Evolutionary conservation across 345 rosid genomes (phyloP).

Genomic region (Alliaria petiolata): DNA sequence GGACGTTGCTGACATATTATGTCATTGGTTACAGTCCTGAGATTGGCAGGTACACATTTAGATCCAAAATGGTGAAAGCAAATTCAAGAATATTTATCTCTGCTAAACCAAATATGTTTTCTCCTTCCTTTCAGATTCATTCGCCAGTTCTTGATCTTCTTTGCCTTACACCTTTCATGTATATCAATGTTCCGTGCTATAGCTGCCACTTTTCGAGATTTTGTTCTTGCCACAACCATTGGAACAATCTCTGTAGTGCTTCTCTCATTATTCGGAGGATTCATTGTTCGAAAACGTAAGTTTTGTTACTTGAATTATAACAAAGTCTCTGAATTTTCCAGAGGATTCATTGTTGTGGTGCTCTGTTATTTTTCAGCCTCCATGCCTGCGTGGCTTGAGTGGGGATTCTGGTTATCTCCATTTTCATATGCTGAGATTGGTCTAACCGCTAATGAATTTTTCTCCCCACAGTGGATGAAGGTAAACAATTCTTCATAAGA

Average conservation of each 20-base stretch:
- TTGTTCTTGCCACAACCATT: slow-evolving; percentile 45
- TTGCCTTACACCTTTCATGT: slow-evolving; percentile 49
- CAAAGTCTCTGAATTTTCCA: background rate
- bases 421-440: slow-evolving; percentile 63
- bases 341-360: slow-evolving; percentile 38
- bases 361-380: slow-evolving; percentile 30
- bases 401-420: slow-evolving; percentile 81
- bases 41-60: slow-evolving; percentile 30
- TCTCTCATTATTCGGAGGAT: slow-evolving; percentile 54
- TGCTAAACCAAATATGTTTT: background rate
- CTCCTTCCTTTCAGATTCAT: slow-evolving; percentile 45
- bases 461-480: slow-evolving; percentile 60
- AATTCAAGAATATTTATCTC: background rate
- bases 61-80: background rate
- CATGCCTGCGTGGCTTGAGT: slow-evolving; percentile 52
- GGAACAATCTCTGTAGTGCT: slow-evolving; percentile 39
- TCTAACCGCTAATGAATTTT: slow-evolving; percentile 55
- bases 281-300: slow-evolving; percentile 46
- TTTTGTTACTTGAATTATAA: background rate
- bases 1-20: slow-evolving; percentile 49
- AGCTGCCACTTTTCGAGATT: slow-evolving; percentile 42
- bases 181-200: slow-evolving; percentile 49
- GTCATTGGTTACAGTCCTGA: slow-evolving; percentile 51
- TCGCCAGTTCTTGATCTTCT: slow-evolving; percentile 51
- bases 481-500: slow-evolving; percentile 7